Percentiles rank a stretch among this genome's conserved stretches.
Evolutionary conservation across 208 protist species (phyloP).

Genomic region (Crithidia expoeki): DNA sequence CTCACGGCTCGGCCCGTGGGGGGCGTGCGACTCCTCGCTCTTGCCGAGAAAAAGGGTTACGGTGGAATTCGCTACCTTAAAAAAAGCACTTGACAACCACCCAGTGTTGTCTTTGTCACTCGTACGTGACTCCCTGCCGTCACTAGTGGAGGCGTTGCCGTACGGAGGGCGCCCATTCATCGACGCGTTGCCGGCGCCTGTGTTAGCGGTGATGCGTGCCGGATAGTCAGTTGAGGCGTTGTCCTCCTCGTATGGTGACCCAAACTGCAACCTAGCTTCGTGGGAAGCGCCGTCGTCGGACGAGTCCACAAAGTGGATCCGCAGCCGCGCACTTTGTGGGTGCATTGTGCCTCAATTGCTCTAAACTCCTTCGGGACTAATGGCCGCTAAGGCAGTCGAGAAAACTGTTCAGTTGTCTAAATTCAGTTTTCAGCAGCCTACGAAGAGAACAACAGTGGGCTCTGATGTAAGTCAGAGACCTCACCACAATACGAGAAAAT

Average conservation of each 20-base stretch:
- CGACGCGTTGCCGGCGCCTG: not conserved
- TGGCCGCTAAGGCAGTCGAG: no score
- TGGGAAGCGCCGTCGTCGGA: constrained; percentile 72
- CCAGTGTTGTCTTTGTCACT: not conserved
- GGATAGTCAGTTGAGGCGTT: constrained; percentile 5
- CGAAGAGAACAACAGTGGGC: no score
- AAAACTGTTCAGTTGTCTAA: no score
- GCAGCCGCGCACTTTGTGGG: constrained; percentile 24
- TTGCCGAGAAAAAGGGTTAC: constrained; percentile 17
- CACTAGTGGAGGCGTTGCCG: constrained; percentile 8
- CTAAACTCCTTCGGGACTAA: no score
- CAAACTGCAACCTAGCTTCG: constrained; percentile 41
- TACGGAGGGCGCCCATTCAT: constrained; percentile 19
- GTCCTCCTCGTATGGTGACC: constrained; percentile 22
- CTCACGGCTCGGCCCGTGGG: constrained; percentile 2
- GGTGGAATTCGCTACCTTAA: constrained; percentile 16
- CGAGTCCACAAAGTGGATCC: constrained; percentile 70
- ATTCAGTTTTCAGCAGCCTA: no score
- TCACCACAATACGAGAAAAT: no score
- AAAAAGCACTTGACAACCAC: constrained; percentile 23
- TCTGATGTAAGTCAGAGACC: no score
- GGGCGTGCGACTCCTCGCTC: constrained; percentile 8
- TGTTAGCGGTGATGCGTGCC: not conserved
- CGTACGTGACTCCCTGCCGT: constrained; percentile 13
- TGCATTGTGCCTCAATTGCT: constrained; percentile 14